These are phyloP conservation scores for Closterium sp. DNA, from an alignment of 139 green algal species.

Conservation along the genomic window DNA sequence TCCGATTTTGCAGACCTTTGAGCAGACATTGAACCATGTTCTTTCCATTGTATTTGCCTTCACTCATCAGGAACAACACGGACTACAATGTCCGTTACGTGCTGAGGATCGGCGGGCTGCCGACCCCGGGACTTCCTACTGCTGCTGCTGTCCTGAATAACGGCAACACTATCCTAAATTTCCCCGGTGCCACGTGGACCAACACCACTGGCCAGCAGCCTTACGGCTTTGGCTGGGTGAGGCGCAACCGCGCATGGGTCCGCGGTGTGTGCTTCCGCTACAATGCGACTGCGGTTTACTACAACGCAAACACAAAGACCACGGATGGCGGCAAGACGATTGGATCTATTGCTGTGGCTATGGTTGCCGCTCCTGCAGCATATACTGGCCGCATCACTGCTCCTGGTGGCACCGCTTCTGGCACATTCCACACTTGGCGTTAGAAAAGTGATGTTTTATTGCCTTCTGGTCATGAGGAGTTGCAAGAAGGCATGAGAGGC, in stretches of 20 bases:
- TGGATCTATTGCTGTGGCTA: not conserved
- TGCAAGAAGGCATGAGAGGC: not conserved
- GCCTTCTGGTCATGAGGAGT: too few species aligned
- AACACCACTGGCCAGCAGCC: not conserved
- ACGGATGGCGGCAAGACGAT: not conserved
- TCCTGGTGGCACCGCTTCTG: not conserved
- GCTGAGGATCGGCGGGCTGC: not conserved
- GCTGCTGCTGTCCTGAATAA: not conserved
- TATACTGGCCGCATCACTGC: not conserved
- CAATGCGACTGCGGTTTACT: not conserved
- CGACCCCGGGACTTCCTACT: not conserved
- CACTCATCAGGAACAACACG: not conserved
- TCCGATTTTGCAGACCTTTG: not conserved
- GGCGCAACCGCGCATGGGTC: not conserved
- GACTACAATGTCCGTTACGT: not conserved
- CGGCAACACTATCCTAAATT: not conserved
- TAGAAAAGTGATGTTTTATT: not conserved
- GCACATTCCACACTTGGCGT: not conserved
- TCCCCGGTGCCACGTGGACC: not conserved
- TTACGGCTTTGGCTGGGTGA: not conserved
- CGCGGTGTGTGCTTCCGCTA: not conserved
- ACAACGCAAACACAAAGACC: not conserved
- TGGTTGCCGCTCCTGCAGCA: not conserved
- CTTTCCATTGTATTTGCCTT: not conserved
- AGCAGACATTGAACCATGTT: not conserved